These are phyloP conservation scores for Chloromonas sp. DNA, from an alignment of 163 green algal genomes.

Conservation along the genomic window DNA sequence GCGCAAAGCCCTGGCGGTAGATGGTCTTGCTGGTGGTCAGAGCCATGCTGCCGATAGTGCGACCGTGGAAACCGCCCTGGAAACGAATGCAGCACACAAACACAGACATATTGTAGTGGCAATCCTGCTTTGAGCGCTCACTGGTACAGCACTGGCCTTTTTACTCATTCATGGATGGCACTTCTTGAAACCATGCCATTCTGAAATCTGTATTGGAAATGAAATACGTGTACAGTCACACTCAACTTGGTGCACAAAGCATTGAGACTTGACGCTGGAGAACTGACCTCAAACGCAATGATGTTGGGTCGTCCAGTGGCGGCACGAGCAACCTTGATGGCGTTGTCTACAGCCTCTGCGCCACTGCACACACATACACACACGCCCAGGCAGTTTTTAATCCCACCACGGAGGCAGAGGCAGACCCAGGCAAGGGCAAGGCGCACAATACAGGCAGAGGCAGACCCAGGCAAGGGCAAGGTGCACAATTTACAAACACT, in stretches of 20 bases:
- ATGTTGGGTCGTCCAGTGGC: slow-evolving; percentile 68
- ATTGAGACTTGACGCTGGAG: not conserved
- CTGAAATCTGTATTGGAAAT: not conserved
- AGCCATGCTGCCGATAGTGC: slow-evolving; percentile 73
- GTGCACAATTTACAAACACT: not conserved
- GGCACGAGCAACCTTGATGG: slow-evolving; percentile 75
- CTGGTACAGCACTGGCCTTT: not conserved
- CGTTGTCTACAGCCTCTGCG: slow-evolving; percentile 83
- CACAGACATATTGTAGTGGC: not conserved
- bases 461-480: not conserved
- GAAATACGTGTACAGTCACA: not conserved
- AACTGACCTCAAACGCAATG: slow-evolving; percentile 75
- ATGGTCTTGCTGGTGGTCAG: slow-evolving; percentile 75
- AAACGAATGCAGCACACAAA: not conserved
- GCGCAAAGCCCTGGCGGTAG: slow-evolving; percentile 64
- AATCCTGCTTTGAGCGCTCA: not conserved
- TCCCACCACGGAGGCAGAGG: not conserved
- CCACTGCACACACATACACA: slow-evolving; percentile 32
- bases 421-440: not conserved
- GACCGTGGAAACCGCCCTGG: slow-evolving; percentile 74
- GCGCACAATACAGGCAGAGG: not conserved
- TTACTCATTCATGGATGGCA: not conserved
- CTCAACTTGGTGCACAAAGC: not conserved
- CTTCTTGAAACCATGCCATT: not conserved
- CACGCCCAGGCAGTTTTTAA: not conserved